Base-by-base conservation (phyloP, 2,329 filamentous ascomycete species). In the Rutstroemia sydowiana region DNA sequence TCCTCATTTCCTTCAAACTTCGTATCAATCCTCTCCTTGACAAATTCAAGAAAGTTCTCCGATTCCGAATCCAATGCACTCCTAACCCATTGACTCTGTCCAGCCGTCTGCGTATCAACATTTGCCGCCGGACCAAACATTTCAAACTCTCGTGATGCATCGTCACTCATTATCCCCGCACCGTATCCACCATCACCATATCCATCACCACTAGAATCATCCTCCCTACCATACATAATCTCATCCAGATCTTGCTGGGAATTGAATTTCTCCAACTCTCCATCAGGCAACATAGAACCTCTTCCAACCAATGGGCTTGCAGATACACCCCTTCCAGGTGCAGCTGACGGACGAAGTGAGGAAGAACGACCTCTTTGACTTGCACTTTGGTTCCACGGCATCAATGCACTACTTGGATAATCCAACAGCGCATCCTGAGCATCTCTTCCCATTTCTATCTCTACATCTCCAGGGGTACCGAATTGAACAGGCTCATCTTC, bases 381-480 rank as follows among this genome's bases (percentile, higher is more conserved):
- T 26, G 76, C 73, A 7, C 73, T 78, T 41, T 77, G 69, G 57
- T 87, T 87, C 84, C 84, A 87, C 10, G 84, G 84, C 75, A 87
- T 81, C 37, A 55, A 30, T n/a, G 76, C 70, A 4, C 77, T 79
- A 21, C 79, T 79, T 26, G 78, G 77, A 48, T 84, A 78, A 53
- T 95, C 86, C 4, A 81, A 79, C 48, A 93, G 75, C 7, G 79
- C 77, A 0, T 79, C 75, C 0, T 74, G 78, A 1, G 79, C 85
- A 39, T 87, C 80, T 68, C 88, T 81, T 18, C 84, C 87, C 21
- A 88, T 68, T 66, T 95, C 89, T 18, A 85, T 66, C 8, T 77
- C 43, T 3, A 26, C 23, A 26, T 26, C 23, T 8, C 8, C 23
- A 26, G 42, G 43, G 13, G 43, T 52, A 20, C 49, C 49, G 10